Evolutionary conservation across 768 basidiomycete species (phyloP).

Genomic region (Collybia mongolica): DNA sequence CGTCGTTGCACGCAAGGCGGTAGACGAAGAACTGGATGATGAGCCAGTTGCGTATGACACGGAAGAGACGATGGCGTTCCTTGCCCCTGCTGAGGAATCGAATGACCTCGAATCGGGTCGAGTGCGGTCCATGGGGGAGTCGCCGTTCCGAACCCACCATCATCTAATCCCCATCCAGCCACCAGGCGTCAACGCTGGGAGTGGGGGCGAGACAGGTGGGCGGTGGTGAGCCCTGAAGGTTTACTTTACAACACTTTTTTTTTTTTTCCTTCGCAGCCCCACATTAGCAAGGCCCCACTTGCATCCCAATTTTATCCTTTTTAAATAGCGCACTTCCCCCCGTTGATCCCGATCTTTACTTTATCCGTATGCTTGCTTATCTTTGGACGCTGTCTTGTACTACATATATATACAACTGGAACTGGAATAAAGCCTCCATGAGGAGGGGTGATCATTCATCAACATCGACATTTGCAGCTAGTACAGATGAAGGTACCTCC

Average conservation of each 20-base stretch:
- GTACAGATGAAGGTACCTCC: too few species aligned
- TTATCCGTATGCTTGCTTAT: too few species aligned
- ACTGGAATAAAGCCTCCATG: too few species aligned
- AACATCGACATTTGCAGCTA: too few species aligned
- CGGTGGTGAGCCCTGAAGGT: slow-evolving; percentile 6
- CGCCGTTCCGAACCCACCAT: slow-evolving; percentile 34
- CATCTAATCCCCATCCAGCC: slow-evolving; percentile 24
- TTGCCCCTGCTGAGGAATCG: slow-evolving; percentile 28
- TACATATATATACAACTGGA: too few species aligned
- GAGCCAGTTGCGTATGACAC: slow-evolving; percentile 26
- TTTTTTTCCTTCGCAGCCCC: too few species aligned
- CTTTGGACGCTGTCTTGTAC: too few species aligned
- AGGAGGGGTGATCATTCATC: too few species aligned
- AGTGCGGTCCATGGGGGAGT: slow-evolving; percentile 46
- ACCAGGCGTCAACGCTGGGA: slow-evolving; percentile 11
- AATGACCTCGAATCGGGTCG: slow-evolving; percentile 33
- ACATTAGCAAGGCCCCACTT: neutral
- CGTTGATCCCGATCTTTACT: too few species aligned
- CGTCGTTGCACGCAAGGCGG: slow-evolving; percentile 69
- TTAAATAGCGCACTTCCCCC: too few species aligned
- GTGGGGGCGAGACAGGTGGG: slow-evolving; percentile 6
- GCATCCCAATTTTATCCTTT: too few species aligned
- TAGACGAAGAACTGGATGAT: slow-evolving; percentile 50
- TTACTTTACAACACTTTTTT: neutral
- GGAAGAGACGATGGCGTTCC: slow-evolving; percentile 57